Conservation (phyloP, 306 rosid genomes). For the Adenanthera pavonina region DNA sequence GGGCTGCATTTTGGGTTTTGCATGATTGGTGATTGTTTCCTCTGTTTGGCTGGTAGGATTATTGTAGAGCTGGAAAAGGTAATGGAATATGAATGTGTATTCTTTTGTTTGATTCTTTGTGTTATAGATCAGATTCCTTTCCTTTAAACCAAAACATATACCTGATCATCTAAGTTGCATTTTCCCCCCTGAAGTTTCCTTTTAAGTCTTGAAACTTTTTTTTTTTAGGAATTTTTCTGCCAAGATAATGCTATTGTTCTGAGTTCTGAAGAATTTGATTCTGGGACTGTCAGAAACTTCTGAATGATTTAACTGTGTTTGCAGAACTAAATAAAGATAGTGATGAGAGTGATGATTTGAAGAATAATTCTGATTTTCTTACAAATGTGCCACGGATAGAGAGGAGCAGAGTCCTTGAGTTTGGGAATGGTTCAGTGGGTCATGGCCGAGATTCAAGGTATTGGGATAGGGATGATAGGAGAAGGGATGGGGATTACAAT, state of each 20-base stretch:
- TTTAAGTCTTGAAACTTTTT: neutral
- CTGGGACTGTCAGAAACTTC: constrained; percentile 32
- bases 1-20: constrained; percentile 3
- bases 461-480: constrained; percentile 98
- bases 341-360: constrained; percentile 62
- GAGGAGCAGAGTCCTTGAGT: constrained; percentile 66
- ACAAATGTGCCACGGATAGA: constrained; percentile 78
- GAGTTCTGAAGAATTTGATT: constrained; percentile 18
- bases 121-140: neutral
- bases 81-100: constrained; percentile 33
- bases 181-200: neutral
- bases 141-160: neutral
- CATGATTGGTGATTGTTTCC: constrained; percentile 20
- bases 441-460: constrained; percentile 92
- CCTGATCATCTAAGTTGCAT: constrained; percentile 4
- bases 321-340: constrained; percentile 56
- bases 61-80: constrained; percentile 36
- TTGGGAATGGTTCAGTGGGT: constrained; percentile 73
- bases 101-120: constrained; percentile 6
- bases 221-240: neutral
- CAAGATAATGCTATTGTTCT: neutral
- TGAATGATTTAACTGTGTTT: constrained; percentile 34
- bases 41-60: constrained; percentile 29
- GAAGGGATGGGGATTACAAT: constrained; percentile 88
- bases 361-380: constrained; percentile 79